These are phyloP conservation scores for Oryza officinalis DNA, from an alignment of 176 grass and related monocot species.

Conservation along the genomic window DNA sequence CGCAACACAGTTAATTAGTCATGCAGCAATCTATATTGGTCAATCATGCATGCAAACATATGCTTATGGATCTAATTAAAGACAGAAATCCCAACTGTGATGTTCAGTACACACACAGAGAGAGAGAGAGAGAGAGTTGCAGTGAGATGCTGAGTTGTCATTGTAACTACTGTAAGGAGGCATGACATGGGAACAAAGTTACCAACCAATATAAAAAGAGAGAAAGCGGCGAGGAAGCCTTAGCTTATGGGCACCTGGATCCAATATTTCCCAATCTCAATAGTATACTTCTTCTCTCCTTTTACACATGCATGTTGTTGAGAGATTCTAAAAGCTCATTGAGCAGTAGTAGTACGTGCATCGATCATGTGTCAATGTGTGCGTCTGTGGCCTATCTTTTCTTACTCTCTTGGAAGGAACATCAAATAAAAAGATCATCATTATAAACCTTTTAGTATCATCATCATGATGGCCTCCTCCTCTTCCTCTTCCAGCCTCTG, in stretches of 20 bases:
- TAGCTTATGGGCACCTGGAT: constrained; percentile 43
- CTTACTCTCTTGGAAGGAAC: constrained; percentile 45
- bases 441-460: constrained; percentile 38
- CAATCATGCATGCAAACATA: too few relatives aligned
- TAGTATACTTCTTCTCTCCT: neutral
- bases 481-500: constrained; percentile 51
- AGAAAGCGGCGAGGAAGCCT: constrained; percentile 37
- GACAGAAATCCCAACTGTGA: neutral
- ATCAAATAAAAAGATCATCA: constrained; percentile 46
- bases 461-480: constrained; percentile 57
- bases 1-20: neutral
- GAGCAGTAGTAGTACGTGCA: neutral
- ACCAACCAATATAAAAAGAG: constrained; percentile 41
- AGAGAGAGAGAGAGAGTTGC: constrained; percentile 31
- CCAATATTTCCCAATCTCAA: constrained; percentile 50
- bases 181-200: constrained; percentile 38
- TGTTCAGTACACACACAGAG: constrained; percentile 24
- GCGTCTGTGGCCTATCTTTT: constrained; percentile 22
- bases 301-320: constrained; percentile 40
- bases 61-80: neutral
- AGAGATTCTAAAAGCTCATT: constrained; percentile 48
- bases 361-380: neutral
- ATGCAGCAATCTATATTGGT: neutral
- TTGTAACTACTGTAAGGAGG: constrained; percentile 20
- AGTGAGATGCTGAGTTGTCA: constrained; percentile 14